These are phyloP conservation scores for Jacaranda mimosifolia DNA, from an alignment of 257 asterid species.

Conservation along the genomic window DNA sequence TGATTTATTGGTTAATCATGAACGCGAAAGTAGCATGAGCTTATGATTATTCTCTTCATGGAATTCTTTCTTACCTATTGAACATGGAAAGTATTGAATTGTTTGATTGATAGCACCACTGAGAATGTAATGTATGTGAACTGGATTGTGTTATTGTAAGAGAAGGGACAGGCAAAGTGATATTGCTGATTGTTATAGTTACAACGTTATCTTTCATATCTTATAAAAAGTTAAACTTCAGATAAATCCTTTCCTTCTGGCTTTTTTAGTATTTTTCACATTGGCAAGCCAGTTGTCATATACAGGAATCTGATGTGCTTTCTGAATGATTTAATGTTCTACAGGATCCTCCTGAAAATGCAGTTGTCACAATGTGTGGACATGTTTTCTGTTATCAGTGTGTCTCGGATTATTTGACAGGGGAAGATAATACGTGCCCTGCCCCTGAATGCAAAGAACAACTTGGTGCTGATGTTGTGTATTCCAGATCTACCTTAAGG, in stretches of 20 bases:
- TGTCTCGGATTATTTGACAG: conserved; percentile 80
- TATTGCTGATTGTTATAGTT: neutral
- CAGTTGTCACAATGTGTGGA: conserved; percentile 91
- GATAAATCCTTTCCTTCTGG: neutral
- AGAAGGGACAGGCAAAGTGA: conserved; percentile 25
- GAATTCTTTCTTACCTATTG: no score
- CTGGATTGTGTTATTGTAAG: neutral
- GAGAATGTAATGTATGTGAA: conserved; percentile 3
- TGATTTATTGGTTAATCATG: no score
- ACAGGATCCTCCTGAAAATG: conserved; percentile 99
- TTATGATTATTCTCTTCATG: no score
- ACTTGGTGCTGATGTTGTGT: conserved; percentile 85
- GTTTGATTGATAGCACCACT: neutral
- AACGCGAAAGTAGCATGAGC: no score
- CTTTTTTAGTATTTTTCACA: conserved; percentile 3
- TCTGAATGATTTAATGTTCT: conserved; percentile 35
- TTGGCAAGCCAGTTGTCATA: conserved; percentile 21
- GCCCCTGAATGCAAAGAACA: conserved; percentile 83
- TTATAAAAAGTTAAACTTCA: conserved; percentile 8
- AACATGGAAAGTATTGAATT: neutral
- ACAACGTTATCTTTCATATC: neutral
- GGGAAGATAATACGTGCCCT: conserved; percentile 92
- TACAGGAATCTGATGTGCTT: conserved; percentile 31
- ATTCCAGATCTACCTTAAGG: conserved; percentile 67
- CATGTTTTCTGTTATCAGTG: conserved; percentile 98